These are phyloP conservation scores for Saccharomycopsis schoenii DNA, from an alignment of 805 yeast genomes.

Conservation along the genomic window DNA sequence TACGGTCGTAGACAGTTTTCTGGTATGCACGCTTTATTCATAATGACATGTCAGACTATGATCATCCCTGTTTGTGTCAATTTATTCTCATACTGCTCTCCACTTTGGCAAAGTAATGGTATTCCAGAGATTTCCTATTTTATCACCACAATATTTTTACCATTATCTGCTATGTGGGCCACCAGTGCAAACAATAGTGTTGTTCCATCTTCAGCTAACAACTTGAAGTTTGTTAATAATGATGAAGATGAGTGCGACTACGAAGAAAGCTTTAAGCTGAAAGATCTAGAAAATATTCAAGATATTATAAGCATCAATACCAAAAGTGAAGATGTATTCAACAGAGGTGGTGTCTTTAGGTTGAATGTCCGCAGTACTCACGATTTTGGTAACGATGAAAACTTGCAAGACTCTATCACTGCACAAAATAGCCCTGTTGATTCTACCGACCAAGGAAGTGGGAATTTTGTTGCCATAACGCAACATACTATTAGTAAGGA, in stretches of 20 bases:
- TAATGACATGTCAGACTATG: conserved; percentile 77
- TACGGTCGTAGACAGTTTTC: conserved; percentile 79
- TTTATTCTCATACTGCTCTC: conserved; percentile 39
- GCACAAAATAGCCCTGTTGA: not conserved
- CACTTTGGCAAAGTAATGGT: conserved; percentile 28
- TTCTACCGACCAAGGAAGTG: not conserved
- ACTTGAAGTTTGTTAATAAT: conserved; percentile 17
- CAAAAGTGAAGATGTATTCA: conserved; percentile 16
- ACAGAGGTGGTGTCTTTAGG: conserved; percentile 5
- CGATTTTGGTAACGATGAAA: not conserved
- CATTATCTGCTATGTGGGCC: conserved; percentile 87
- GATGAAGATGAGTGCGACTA: conserved; percentile 18
- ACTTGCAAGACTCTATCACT: not conserved
- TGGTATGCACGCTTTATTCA: conserved; percentile 66
- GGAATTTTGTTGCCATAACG: not conserved
- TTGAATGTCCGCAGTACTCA: not conserved
- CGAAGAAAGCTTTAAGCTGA: conserved; percentile 11
- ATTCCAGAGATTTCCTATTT: conserved; percentile 46
- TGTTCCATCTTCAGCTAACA: conserved; percentile 30
- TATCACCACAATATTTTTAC: conserved; percentile 62
- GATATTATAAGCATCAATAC: conserved; percentile 10
- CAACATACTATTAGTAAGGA: not conserved
- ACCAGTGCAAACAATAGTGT: conserved; percentile 42
- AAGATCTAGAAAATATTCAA: not conserved
- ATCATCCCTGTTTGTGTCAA: conserved; percentile 65